A percentile compares a stretch with the other conserved stretches of the same genome.
Conservation (phyloP, 768 basidiomycete species). For the Hypholoma sublateritium region DNA sequence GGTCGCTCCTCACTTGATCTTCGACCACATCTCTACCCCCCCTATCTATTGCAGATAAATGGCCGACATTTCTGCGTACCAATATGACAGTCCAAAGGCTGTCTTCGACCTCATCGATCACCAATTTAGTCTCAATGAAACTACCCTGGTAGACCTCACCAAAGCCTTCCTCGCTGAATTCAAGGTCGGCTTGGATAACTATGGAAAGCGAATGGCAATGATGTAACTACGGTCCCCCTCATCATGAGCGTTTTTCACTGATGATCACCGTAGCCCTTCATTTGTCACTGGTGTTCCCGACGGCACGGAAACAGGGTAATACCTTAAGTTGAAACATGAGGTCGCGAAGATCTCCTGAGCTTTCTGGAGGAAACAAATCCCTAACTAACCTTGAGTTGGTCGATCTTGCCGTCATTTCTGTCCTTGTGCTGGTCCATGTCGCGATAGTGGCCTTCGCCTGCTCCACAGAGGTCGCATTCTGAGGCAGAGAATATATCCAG, state of each 20-base stretch:
- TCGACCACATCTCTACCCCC: constrained; percentile 14
- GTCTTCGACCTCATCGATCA: constrained; percentile 66
- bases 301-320: constrained; percentile 89
- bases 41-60: constrained; percentile 24
- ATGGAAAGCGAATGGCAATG: constrained; percentile 89
- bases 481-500: not conserved
- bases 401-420: constrained; percentile 93
- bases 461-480: constrained; percentile 87
- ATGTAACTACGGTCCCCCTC: constrained; percentile 46
- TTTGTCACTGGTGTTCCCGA: constrained; percentile 96
- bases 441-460: constrained; percentile 61
- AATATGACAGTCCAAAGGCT: constrained; percentile 41
- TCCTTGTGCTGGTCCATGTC: constrained; percentile 53
- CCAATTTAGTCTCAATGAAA: constrained; percentile 68
- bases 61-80: constrained; percentile 42
- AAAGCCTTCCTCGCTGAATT: constrained; percentile 82
- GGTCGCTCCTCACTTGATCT: constrained; percentile 2
- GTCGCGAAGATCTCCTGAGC: constrained; percentile 58
- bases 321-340: constrained; percentile 58
- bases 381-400: constrained; percentile 94
- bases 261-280: constrained; percentile 61
- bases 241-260: not conserved
- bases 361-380: constrained; percentile 71
- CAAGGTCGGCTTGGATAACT: constrained; percentile 65
- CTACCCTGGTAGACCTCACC: constrained; percentile 68